Evolutionary conservation across 2,329 filamentous ascomycete species (phyloP).

Genomic region (Trichoderma endophyticum): DNA sequence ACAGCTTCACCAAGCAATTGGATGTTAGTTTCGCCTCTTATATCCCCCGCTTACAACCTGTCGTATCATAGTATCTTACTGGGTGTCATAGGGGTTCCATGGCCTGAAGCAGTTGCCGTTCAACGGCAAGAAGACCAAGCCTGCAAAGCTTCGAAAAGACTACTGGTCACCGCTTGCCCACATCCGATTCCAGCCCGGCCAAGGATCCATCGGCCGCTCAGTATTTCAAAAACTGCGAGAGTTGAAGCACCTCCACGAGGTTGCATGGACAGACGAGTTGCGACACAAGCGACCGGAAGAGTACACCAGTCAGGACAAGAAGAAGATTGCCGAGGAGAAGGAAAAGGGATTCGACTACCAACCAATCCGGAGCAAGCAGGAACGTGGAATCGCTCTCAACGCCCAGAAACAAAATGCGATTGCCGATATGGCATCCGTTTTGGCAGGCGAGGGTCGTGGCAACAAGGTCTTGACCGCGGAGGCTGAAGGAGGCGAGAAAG

Average conservation of each 20-base stretch:
- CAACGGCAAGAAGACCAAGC: slow-evolving; percentile 65
- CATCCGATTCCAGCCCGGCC: slow-evolving; percentile 54
- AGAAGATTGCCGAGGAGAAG: slow-evolving; percentile 31
- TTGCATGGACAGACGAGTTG: slow-evolving; percentile 54
- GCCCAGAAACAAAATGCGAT: slow-evolving; percentile 60
- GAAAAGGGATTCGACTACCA: slow-evolving; percentile 33
- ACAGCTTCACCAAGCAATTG: slow-evolving; percentile 46
- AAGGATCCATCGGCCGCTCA: slow-evolving; percentile 53
- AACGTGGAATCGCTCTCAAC: slow-evolving; percentile 53
- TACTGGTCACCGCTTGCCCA: slow-evolving; percentile 62
- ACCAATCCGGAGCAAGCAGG: slow-evolving; percentile 35
- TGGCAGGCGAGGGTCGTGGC: slow-evolving; percentile 50
- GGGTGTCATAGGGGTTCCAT: slow-evolving; percentile 35
- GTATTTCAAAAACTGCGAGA: slow-evolving; percentile 64
- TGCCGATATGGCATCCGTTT: slow-evolving; percentile 60
- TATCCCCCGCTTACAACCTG: no score
- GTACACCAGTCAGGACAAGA: slow-evolving; percentile 34
- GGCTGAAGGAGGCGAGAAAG: slow-evolving; percentile 22
- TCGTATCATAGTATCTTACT: background rate
- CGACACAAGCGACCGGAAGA: slow-evolving; percentile 38
- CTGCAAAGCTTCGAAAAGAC: slow-evolving; percentile 62
- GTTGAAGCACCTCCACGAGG: slow-evolving; percentile 60
- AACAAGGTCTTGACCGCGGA: slow-evolving; percentile 42
- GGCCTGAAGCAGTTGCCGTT: slow-evolving; percentile 58
- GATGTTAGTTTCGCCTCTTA: slow-evolving; percentile 38